phyloP scores from a whole-genome alignment of 2,329 filamentous ascomycete species.

The Colletotrichum caudatum region DNA sequence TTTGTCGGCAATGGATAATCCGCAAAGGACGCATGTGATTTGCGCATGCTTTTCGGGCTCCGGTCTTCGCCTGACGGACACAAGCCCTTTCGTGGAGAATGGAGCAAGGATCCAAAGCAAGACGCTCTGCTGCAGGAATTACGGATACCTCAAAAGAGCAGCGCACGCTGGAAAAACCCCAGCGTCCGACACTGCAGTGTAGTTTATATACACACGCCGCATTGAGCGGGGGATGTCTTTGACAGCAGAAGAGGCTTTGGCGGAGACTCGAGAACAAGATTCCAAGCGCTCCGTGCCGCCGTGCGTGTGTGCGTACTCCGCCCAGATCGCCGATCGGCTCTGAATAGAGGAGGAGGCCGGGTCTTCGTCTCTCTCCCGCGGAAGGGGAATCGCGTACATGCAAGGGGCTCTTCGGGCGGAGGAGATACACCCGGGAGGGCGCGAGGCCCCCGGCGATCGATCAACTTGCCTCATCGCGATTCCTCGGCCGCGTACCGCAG shows the following conservation, averaged over 20 bases:
- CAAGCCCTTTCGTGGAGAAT: constrained; percentile 17
- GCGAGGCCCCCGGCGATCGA: neutral
- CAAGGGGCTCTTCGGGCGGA: neutral
- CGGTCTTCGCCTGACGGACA: neutral
- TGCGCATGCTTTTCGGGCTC: neutral
- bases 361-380: neutral
- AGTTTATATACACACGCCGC: neutral
- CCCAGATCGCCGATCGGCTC: neutral
- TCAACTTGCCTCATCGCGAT: neutral
- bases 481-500: neutral
- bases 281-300: constrained; percentile 6
- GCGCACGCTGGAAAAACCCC: constrained; percentile 3
- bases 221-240: constrained; percentile 14
- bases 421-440: neutral
- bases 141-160: neutral
- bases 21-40: neutral
- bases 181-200: neutral
- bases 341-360: neutral
- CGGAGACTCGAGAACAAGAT: neutral
- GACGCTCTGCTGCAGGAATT: constrained; percentile 14
- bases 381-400: neutral
- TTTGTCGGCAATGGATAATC: neutral
- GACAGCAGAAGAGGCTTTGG: neutral
- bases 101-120: constrained; percentile 1
- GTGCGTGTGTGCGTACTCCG: neutral